Evolutionary conservation across 139 green algal species (phyloP).

Genomic region (Pseudopediastrum boryanum): DNA sequence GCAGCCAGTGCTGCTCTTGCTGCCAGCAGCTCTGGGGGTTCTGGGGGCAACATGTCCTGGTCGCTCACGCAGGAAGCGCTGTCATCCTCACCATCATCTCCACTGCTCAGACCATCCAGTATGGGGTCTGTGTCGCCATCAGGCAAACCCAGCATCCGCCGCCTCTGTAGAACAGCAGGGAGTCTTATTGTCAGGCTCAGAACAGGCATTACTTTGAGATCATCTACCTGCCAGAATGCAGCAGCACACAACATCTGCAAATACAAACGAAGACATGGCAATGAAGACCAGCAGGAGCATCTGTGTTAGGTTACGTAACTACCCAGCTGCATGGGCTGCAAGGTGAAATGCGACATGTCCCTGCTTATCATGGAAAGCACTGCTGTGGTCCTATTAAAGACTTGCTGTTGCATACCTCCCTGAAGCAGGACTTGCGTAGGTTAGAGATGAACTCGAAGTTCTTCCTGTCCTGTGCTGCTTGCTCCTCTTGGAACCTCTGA

Average conservation of each 20-base stretch:
- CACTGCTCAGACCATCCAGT: conserved; percentile 60
- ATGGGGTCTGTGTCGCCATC: conserved; percentile 78
- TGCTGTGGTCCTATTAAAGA: too few species aligned
- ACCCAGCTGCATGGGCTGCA: too few species aligned
- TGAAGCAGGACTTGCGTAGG: conserved; percentile 63
- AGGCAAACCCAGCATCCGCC: conserved; percentile 67
- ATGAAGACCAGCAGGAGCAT: not conserved
- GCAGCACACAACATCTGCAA: not conserved
- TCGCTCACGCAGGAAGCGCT: not conserved
- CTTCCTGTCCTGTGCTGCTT: conserved; percentile 41
- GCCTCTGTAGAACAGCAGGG: conserved; percentile 44
- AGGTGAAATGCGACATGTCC: too few species aligned
- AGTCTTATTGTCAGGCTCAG: not conserved
- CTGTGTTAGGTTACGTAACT: too few species aligned
- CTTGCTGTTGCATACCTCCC: too few species aligned
- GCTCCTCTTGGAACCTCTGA: conserved; percentile 52
- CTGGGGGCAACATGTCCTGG: conserved; percentile 20
- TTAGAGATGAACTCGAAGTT: conserved; percentile 80
- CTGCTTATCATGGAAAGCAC: too few species aligned
- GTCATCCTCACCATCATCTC: not conserved
- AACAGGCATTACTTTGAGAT: not conserved
- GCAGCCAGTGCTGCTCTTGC: conserved; percentile 54
- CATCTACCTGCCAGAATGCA: too few species aligned
- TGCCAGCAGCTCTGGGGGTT: conserved; percentile 62
- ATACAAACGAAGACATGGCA: not conserved